phyloP scores from a whole-genome alignment of 352 stramenopile genomes.

The Thalassiosira livingstoniorum region DNA sequence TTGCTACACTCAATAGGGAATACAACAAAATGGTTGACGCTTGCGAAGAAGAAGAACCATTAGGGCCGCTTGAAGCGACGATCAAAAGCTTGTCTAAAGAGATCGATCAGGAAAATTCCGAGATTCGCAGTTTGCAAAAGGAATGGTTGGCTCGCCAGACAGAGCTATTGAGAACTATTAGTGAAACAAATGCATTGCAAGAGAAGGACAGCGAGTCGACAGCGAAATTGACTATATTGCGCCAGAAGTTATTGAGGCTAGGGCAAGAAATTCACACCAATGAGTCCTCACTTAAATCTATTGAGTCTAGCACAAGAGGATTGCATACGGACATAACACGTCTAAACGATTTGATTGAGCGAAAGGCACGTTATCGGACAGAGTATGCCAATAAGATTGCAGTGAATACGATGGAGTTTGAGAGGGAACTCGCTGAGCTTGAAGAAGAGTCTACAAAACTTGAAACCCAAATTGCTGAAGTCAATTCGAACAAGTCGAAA shows the following conservation, averaged over 20 bases:
- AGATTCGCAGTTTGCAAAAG: conserved; percentile 89
- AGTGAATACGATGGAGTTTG: conserved; percentile 91
- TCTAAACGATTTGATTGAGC: conserved; percentile 93
- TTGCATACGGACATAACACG: conserved; percentile 92
- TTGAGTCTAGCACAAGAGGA: conserved; percentile 83
- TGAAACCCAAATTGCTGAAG: conserved; percentile 85
- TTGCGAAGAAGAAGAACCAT: conserved; percentile 89
- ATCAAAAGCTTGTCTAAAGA: conserved; percentile 93
- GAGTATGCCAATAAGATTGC: conserved; percentile 90
- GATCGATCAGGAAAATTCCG: conserved; percentile 82
- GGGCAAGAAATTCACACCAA: conserved; percentile 87
- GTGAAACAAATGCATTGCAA: conserved; percentile 89
- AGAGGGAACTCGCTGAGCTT: conserved; percentile 91
- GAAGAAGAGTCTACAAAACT: conserved; percentile 87
- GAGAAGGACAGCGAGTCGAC: conserved; percentile 91
- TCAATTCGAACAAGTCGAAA: conserved; percentile 89
- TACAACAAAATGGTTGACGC: conserved; percentile 92
- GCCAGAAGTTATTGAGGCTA: conserved; percentile 90
- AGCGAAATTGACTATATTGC: conserved; percentile 90
- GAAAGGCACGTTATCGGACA: conserved; percentile 87
- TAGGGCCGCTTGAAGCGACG: conserved; percentile 92
- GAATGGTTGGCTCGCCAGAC: conserved; percentile 93
- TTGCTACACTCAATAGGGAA: conserved; percentile 94
- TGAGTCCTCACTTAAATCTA: conserved; percentile 87
- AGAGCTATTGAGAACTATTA: conserved; percentile 88